Evolutionary conservation across 2,329 filamentous ascomycete genomes (phyloP), one percentile per base, ranked within the genome.

Genomic region (Talaromyces sp.): DNA sequence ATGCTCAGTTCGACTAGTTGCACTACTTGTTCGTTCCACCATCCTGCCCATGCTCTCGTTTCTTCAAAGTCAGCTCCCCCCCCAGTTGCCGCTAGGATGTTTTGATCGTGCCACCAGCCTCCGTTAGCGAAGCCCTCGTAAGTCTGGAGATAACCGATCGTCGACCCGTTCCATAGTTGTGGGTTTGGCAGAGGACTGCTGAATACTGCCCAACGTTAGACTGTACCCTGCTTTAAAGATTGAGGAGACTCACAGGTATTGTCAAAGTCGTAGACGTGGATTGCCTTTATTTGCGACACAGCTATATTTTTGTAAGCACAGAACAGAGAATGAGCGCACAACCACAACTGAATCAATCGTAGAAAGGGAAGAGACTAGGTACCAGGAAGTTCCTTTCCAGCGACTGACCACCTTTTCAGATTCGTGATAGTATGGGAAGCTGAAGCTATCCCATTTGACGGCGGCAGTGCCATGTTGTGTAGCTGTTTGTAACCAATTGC

Each of bases 201-300:
- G 78, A 99, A 99, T 51, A 99, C 89, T 91, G 66, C 9, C 35
- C 11, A 41, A 21, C 41, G 31, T 31, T 55, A 41, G 52, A 53
- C 11, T 6, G 52, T 17, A 19, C 43, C 19, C 10, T 8, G 11
- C 17, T 2, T 21, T 33, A 9, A 13, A 39, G 28, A 11, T 5
- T 7, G 37, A 15, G 6, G 55, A 62, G 71, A 43, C 39, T 56
- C 78, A 93, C 89, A 77, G 37, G 93, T 97, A 70, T 99, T 97
- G 75, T 99, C 94, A 73, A 97, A 99, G 73, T 99, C 94, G 77
- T 97, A 97, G 65, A 99, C 83, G 70, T 97, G 93, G 54, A 99
- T 85, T 8, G 85, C 77, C 70, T 84, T 90, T 74, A 97, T 87
- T 57, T 84, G 79, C 41, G 88, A 80, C 10, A 85, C 80, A 33